phyloP scores from a whole-genome alignment of 2,329 filamentous ascomycete genomes.

The Aspergillus brunneoviolaceus region DNA sequence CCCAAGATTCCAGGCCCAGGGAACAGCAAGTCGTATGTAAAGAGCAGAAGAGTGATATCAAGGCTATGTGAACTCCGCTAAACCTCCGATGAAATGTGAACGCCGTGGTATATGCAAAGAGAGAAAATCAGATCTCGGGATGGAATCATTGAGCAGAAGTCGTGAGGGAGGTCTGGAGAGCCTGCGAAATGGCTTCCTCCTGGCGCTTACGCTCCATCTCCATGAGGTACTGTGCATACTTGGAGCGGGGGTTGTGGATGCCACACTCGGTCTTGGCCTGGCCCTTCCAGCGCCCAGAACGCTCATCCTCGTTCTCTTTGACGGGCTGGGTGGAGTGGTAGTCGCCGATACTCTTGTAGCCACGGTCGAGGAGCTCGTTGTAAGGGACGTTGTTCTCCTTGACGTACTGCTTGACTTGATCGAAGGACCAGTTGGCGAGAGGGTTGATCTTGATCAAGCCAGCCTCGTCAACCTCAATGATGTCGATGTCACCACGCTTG shows the following conservation, averaged over 20 bases:
- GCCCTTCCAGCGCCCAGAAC: constrained; percentile 95
- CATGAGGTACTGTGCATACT: constrained; percentile 81
- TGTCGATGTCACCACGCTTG: constrained; percentile 82
- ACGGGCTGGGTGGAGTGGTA: constrained; percentile 97
- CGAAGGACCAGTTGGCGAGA: constrained; percentile 88
- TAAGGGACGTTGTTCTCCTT: constrained; percentile 85
- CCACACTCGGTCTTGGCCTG: constrained; percentile 95
- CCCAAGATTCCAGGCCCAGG: constrained; percentile 6
- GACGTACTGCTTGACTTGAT: constrained; percentile 85
- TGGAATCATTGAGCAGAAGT: constrained; percentile 28
- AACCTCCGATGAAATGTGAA: constrained; percentile 14
- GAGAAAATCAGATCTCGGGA: neutral
- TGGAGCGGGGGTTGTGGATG: constrained; percentile 96
- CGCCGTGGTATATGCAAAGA: constrained; percentile 21
- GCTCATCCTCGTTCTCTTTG: constrained; percentile 88
- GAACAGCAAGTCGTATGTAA: neutral
- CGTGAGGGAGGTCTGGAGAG: constrained; percentile 38
- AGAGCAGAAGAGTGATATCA: constrained; percentile 11
- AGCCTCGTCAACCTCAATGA: constrained; percentile 89
- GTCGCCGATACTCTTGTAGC: constrained; percentile 98
- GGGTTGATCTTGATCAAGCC: constrained; percentile 98
- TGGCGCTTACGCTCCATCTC: constrained; percentile 70
- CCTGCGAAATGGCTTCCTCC: constrained; percentile 54
- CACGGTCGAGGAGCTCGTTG: constrained; percentile 83
- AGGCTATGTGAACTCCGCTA: constrained; percentile 20